Base-by-base conservation (phyloP, 805 yeast species). In the Teunomyces barrocoloradensis region DNA sequence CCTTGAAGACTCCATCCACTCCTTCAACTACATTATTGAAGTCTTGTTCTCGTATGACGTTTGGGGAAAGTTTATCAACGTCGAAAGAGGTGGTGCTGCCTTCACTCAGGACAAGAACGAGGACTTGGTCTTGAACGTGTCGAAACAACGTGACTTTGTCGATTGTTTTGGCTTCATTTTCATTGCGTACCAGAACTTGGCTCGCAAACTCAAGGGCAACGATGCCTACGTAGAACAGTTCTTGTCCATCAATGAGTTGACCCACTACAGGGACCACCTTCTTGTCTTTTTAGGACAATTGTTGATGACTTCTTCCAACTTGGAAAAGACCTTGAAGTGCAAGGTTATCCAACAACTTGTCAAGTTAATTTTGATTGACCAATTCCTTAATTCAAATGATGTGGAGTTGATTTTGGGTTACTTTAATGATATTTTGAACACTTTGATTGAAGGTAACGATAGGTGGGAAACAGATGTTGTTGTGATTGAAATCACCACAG, bases 281-380 rank as follows among this genome's bases (percentile, higher is more conserved):
- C 65, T 90, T 27, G 79, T 83, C 45, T 69, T 85, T 37, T 63
- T 89, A 53, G 82, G 90, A n/a, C 84, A 80, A 57, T 75, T 88
- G 4, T 71, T 91, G 42, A 79, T 85, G 60, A 77, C 85, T 0
- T 76, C 87, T 0, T 81, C 96, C 0, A 76, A 74, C 29, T 67
- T 80, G 27, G 96, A 88, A 56, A 83, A 82, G 9, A 80, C 90
- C 1, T 71, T 89, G 47, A 76, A 89, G 56, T 75, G 85, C 23
- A 68, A 85, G 35, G 79, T 94, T 1, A 69, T 87, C 25, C 80
- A 80, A 45, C 87, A 86, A 39, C 73, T 89, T 43, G 74, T 82
- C 0, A 79, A 80, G 43, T 58, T 89, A 37, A 69, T 83, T 6
- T 66, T 72, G 27, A 66, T 87, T 53, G 63, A 66, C 2, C 68